phyloP scores from a whole-genome alignment of 352 stramenopile genomes.

The Aphanomyces invadans region DNA sequence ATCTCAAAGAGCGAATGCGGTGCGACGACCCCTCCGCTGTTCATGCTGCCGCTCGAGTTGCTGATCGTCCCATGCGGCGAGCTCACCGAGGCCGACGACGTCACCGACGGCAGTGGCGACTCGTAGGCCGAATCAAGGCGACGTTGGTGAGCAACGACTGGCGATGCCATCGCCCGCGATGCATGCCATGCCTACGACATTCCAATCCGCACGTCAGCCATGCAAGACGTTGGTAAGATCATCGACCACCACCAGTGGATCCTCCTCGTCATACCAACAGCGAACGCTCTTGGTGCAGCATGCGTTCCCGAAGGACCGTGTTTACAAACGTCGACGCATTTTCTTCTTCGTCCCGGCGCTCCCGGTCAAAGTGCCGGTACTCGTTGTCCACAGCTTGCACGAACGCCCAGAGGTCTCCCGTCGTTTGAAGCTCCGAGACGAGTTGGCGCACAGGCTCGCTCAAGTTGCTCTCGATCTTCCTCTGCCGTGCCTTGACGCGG shows the following conservation, averaged over 20 bases:
- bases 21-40: not conserved
- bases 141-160: not conserved
- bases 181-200: slow-evolving; percentile 14
- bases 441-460: slow-evolving; percentile 4
- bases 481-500: not conserved
- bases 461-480: slow-evolving; percentile 7
- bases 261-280: slow-evolving; percentile 11
- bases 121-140: slow-evolving; percentile 17
- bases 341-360: slow-evolving; percentile 8
- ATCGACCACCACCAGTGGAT: too few species aligned
- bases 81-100: not conserved
- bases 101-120: not conserved
- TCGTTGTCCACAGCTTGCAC: slow-evolving; percentile 7
- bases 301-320: slow-evolving; percentile 7
- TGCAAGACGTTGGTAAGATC: not conserved
- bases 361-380: slow-evolving; percentile 6
- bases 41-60: not conserved
- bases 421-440: slow-evolving; percentile 5
- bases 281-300: slow-evolving; percentile 1
- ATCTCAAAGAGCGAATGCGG: not conserved
- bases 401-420: slow-evolving; percentile 20
- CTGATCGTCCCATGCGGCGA: too few species aligned
- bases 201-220: not conserved
- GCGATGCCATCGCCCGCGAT: slow-evolving; percentile 14
- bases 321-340: slow-evolving; percentile 25